phyloP scores from a whole-genome alignment of 306 rosid genomes.

The Alnus glutinosa region DNA sequence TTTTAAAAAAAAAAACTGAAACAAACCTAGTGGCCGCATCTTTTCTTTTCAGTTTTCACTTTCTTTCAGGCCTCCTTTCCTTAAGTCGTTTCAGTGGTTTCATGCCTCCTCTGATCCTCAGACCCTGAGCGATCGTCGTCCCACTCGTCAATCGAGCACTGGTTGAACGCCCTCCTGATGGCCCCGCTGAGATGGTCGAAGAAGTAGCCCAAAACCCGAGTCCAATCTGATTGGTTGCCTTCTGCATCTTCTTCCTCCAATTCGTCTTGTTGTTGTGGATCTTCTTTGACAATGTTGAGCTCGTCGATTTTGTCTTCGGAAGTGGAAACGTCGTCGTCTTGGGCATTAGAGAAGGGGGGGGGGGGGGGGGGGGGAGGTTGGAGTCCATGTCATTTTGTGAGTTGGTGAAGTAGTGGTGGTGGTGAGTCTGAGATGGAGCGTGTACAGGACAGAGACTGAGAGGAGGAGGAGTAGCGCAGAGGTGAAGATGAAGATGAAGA shows the following conservation, averaged over 20 bases:
- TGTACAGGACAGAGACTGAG: constrained; percentile 77
- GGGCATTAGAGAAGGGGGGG: constrained; percentile 46
- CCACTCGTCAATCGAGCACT: neutral
- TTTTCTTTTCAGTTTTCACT: too few relatives aligned
- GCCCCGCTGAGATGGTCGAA: constrained; percentile 69
- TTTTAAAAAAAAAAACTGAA: too few relatives aligned
- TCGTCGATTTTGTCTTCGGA: constrained; percentile 77
- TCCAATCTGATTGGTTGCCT: constrained; percentile 23
- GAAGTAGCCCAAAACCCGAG: constrained; percentile 48
- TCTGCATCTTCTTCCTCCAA: neutral
- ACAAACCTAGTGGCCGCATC: too few relatives aligned
- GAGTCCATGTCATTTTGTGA: constrained; percentile 34
- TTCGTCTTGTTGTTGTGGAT: too few relatives aligned
- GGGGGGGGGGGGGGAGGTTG: constrained; percentile 47
- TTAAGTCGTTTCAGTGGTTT: too few relatives aligned
- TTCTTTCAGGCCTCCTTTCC: too few relatives aligned
- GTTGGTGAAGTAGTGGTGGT: neutral
- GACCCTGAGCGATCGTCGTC: constrained; percentile 44
- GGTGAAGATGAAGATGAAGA: neutral
- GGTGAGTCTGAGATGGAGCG: constrained; percentile 38
- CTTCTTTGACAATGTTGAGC: constrained; percentile 42
- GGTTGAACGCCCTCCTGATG: constrained; percentile 52
- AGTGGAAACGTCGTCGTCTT: constrained; percentile 34
- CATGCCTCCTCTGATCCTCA: constrained; percentile 40
- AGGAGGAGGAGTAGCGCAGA: constrained; percentile 69